Evolutionary conservation across 306 rosid genomes (phyloP).

Genomic region (Abrus precatorius): DNA sequence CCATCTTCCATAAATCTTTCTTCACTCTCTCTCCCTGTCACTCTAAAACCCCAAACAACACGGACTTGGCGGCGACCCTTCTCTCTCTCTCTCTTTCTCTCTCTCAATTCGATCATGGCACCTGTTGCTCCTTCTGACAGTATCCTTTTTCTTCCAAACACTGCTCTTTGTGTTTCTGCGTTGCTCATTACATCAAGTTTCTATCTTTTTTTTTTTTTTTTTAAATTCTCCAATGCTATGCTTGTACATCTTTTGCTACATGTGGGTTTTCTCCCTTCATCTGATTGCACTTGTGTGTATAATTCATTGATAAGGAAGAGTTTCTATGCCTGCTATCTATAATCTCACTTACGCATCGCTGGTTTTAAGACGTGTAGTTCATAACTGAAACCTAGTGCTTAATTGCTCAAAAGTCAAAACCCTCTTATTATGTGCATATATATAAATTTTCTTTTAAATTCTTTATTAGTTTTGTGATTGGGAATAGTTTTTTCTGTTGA

Average conservation of each 20-base stretch:
- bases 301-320: not conserved
- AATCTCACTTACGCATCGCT: not conserved
- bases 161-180: not conserved
- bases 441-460: too few relatives aligned
- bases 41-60: slow-evolving; percentile 33
- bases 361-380: slow-evolving; percentile 12
- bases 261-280: slow-evolving; percentile 10
- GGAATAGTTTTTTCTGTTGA: not conserved
- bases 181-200: slow-evolving; percentile 4
- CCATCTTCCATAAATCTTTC: not conserved
- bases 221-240: not conserved
- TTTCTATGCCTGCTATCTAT: not conserved
- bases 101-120: slow-evolving; percentile 32
- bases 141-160: slow-evolving; percentile 7
- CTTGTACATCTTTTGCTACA: not conserved
- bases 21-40: not conserved
- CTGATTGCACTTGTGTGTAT: not conserved
- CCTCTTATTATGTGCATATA: not conserved
- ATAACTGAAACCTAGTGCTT: not conserved
- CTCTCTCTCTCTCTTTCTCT: slow-evolving; percentile 14
- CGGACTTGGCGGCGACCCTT: slow-evolving; percentile 54
- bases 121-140: slow-evolving; percentile 40
- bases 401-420: slow-evolving; percentile 6
- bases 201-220: not conserved
- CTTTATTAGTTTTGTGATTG: not conserved